Base-by-base conservation (phyloP, 2,329 filamentous ascomycete genomes). In the Pseudodiploospora longispora region DNA sequence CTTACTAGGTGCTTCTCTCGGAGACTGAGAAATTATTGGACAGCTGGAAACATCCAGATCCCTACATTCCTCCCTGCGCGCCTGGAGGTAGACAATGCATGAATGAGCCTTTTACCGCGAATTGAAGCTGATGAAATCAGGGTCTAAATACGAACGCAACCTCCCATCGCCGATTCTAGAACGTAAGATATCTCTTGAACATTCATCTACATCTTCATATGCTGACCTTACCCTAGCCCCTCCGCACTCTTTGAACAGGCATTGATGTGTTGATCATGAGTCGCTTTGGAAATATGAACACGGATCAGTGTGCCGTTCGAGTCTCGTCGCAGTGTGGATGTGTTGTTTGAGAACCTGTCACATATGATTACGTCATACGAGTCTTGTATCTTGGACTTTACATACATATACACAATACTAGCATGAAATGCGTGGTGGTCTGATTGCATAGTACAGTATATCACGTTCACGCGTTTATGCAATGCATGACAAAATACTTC, bases 21-120 rank as follows among this genome's bases (percentile, higher is more conserved):
- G 89, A 96, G 69, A 91, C 93, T 4, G 90, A 97, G 66, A 84
- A 84, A 55, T 64, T 96, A 47, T 71, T 98, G 50, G 81, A 93
- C 59, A 86, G 83, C 66, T 98, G 91, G 91, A 97, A 97, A 71
- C 93, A 98, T 61, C 93, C 93, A 4, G 93, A 98, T 64, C 90
- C 93, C 30, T 97, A 95, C 64, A 74, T 79, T 55, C 80, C 84
- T 52, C 93, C 93, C 10, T 95, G 88, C 36, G 91, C 93, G 34
- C 93, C 93, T 8, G 93, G 93, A 76, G 93, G 91, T 93, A 72
- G 8, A 9, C 33, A 42, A 30, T 32, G 41, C 5, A 34, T 10
- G 30, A 28, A 19, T 38, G 36, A 29, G 31, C 33, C 45, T 4
- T 12, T 27, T 10, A 29, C 40, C 30, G 40, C n/a, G 30, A 31